phyloP scores from a whole-genome alignment of 2,329 filamentous ascomycete species.

The Cercospora canescens region DNA sequence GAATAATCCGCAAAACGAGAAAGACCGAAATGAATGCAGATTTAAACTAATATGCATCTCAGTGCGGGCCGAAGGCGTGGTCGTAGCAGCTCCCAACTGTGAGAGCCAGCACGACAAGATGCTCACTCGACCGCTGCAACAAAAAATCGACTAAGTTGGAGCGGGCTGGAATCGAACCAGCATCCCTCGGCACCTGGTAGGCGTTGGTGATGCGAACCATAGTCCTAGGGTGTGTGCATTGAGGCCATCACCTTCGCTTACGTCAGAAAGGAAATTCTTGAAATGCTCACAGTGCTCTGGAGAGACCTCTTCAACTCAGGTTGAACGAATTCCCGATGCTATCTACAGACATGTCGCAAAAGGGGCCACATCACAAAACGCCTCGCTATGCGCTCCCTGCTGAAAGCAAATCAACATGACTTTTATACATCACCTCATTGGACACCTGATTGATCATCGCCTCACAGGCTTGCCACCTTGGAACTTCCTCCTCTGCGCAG shows the following conservation, averaged over 20 bases:
- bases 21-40: too few species aligned
- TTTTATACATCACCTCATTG: not conserved
- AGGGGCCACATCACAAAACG: not conserved
- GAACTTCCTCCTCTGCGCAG: slow-evolving; percentile 52
- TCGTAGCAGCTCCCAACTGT: not conserved
- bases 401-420: not conserved
- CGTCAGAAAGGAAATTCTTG: too few species aligned
- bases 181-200: too few species aligned
- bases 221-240: too few species aligned
- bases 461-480: slow-evolving; percentile 13
- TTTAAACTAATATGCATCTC: too few species aligned
- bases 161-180: too few species aligned
- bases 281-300: too few species aligned
- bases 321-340: not conserved
- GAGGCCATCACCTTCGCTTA: too few species aligned
- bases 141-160: not conserved
- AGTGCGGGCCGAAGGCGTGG: not conserved
- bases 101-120: not conserved
- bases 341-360: not conserved
- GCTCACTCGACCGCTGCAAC: not conserved
- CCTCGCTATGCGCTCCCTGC: slow-evolving; percentile 3
- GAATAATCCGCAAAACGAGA: not conserved
- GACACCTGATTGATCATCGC: not conserved
- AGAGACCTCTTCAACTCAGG: not conserved
- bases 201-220: too few species aligned